These are phyloP conservation scores for Aristolochia contorta DNA, from an alignment of 164 flowering plant species.

Conservation along the genomic window DNA sequence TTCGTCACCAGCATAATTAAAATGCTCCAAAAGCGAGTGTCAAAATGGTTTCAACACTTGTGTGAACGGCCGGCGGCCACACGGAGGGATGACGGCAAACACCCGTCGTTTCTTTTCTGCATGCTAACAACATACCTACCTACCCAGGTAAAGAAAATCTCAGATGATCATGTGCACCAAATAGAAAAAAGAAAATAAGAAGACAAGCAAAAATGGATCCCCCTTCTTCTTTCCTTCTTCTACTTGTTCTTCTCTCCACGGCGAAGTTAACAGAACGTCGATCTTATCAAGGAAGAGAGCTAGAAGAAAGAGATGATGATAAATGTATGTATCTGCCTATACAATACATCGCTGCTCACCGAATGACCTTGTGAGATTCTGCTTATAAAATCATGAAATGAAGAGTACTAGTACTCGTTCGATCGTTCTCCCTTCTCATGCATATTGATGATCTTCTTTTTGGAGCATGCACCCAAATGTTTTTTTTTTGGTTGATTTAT, in stretches of 20 bases:
- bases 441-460: too few species aligned
- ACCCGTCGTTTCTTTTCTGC: slow-evolving; percentile 1
- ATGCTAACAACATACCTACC: background rate
- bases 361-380: background rate
- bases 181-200: background rate
- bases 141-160: background rate
- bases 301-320: background rate
- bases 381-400: background rate
- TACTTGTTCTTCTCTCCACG: background rate
- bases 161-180: background rate
- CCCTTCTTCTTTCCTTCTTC: background rate
- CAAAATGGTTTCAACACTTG: background rate
- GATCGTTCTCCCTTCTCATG: background rate
- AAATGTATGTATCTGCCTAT: slow-evolving; percentile 10
- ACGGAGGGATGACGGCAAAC: slow-evolving; percentile 7
- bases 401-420: background rate
- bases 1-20: slow-evolving; percentile 1
- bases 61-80: background rate
- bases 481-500: too few species aligned
- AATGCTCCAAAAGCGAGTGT: slow-evolving; percentile 2
- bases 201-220: background rate
- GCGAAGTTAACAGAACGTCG: too few species aligned
- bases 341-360: slow-evolving; percentile 8
- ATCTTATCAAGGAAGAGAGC: slow-evolving; percentile 1
- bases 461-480: too few species aligned